A percentile compares a stretch with the other conserved stretches of the same genome.
phyloP scores from a whole-genome alignment of 768 basidiomycete genomes.

The Tricholoma sp. region DNA sequence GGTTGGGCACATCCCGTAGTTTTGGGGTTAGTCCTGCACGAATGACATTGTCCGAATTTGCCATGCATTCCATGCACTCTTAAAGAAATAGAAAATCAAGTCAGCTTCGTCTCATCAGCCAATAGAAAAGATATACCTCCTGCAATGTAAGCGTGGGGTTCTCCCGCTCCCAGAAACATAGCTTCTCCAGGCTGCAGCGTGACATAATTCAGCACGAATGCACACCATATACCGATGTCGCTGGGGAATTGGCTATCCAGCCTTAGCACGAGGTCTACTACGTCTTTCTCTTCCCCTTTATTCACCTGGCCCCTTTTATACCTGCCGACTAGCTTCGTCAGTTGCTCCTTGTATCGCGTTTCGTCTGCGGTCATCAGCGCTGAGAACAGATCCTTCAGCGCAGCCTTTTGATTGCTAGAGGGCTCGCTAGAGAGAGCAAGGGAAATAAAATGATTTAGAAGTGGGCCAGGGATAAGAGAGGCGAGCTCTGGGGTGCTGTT shows the following conservation, averaged over 20 bases:
- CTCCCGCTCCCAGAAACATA: conserved; percentile 92
- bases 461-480: conserved; percentile 56
- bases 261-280: conserved; percentile 58
- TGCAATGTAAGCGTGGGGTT: conserved; percentile 93
- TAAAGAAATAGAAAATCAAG: background rate
- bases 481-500: conserved; percentile 70
- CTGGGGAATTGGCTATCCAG: conserved; percentile 77
- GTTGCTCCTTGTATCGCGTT: conserved; percentile 43
- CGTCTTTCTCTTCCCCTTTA: conserved; percentile 35
- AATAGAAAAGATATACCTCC: conserved; percentile 59
- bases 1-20: conserved; percentile 87
- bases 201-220: conserved; percentile 85
- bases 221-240: conserved; percentile 92
- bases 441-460: conserved; percentile 46
- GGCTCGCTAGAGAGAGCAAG: conserved; percentile 38
- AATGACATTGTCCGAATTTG: conserved; percentile 98
- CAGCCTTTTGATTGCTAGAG: conserved; percentile 42
- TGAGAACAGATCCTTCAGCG: conserved; percentile 72
- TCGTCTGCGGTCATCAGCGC: conserved; percentile 80
- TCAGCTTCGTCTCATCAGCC: conserved; percentile 1
- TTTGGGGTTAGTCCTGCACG: conserved; percentile 98
- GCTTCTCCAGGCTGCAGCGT: conserved; percentile 78
- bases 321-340: conserved; percentile 54
- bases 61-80: conserved; percentile 99
- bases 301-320: conserved; percentile 45